A percentile compares a stretch with the other conserved stretches of the same genome.
Evolutionary conservation across 2,329 filamentous ascomycete genomes (phyloP).

Genomic region (Simplicillium aogashimaense): DNA sequence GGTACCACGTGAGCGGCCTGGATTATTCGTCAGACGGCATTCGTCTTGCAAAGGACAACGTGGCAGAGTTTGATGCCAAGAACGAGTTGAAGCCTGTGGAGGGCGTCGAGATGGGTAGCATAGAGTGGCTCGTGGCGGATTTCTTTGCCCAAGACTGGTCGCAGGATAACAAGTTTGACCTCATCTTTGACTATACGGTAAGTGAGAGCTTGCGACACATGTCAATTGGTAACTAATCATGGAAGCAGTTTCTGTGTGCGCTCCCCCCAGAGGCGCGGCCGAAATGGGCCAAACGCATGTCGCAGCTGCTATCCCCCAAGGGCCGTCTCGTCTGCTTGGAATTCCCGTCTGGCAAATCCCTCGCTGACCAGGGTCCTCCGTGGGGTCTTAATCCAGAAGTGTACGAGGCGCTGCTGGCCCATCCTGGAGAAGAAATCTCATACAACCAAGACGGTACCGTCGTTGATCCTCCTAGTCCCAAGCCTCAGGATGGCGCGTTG

Average conservation of each 20-base stretch:
- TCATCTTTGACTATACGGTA: conserved; percentile 56
- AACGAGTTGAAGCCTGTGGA: conserved; percentile 30
- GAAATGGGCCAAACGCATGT: conserved; percentile 43
- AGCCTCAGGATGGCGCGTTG: conserved; percentile 27
- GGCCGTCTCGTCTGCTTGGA: conserved; percentile 59
- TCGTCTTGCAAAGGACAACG: conserved; percentile 34
- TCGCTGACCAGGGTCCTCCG: conserved; percentile 58
- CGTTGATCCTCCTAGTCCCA: conserved; percentile 25
- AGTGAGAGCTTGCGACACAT: conserved; percentile 9
- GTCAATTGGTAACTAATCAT: not conserved
- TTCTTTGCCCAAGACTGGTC: conserved; percentile 57
- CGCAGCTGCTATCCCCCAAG: conserved; percentile 33
- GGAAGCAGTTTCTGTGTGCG: conserved; percentile 49
- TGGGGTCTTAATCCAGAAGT: conserved; percentile 59
- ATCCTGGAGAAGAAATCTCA: conserved; percentile 56
- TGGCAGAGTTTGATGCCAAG: conserved; percentile 25
- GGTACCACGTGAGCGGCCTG: conserved; percentile 69
- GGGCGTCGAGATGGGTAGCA: conserved; percentile 33
- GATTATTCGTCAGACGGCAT: conserved; percentile 48
- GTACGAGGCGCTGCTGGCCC: conserved; percentile 61
- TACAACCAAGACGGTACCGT: conserved; percentile 42
- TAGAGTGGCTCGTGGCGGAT: conserved; percentile 51
- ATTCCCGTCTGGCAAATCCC: conserved; percentile 64
- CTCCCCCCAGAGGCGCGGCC: conserved; percentile 42
- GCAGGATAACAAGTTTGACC: conserved; percentile 47